Evolutionary conservation across 129 eudicot species (phyloP).

Genomic region (Artemisia tridentata): DNA sequence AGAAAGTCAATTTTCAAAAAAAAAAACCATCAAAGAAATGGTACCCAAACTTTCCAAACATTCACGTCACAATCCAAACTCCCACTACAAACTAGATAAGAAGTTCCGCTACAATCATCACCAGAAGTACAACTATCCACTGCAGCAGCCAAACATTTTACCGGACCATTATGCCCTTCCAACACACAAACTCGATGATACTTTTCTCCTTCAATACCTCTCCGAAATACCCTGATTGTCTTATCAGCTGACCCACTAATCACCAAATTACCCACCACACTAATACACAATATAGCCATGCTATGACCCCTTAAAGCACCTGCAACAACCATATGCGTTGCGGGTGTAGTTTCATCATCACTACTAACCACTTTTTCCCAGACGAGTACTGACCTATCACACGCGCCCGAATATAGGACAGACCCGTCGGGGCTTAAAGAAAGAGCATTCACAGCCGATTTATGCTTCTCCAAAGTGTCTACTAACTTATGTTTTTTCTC

Average conservation of each 20-base stretch:
- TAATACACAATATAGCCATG: constrained; percentile 73
- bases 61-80: constrained; percentile 82
- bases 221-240: constrained; percentile 73
- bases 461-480: constrained; percentile 65
- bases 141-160: constrained; percentile 72
- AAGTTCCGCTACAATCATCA: constrained; percentile 12
- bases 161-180: constrained; percentile 78
- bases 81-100: constrained; percentile 60
- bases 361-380: constrained; percentile 60
- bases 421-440: constrained; percentile 60
- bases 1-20: too few species aligned
- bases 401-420: constrained; percentile 80
- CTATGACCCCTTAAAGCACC: constrained; percentile 88
- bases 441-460: constrained; percentile 88
- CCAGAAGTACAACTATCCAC: constrained; percentile 33
- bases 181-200: constrained; percentile 65
- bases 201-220: constrained; percentile 37
- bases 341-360: not conserved
- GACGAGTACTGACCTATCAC: constrained; percentile 78
- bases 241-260: constrained; percentile 92
- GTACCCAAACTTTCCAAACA: constrained; percentile 70
- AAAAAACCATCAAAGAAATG: constrained; percentile 34
- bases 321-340: constrained; percentile 49
- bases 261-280: constrained; percentile 65
- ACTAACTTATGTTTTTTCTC: constrained; percentile 45